Conservation (phyloP, 2,329 filamentous ascomycete species). For the Exophiala aquamarina region DNA sequence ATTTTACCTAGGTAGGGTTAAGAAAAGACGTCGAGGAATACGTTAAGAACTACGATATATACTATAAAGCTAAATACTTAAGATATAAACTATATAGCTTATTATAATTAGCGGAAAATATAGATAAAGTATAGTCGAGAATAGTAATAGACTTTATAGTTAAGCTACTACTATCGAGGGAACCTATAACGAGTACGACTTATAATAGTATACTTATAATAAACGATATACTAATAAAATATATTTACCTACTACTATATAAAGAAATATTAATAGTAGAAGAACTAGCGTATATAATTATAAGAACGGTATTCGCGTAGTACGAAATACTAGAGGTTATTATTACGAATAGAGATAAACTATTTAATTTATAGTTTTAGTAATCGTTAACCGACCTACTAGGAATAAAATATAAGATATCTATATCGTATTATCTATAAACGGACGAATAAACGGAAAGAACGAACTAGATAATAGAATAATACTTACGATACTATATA, state of each 20-base stretch:
- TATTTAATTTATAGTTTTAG: constrained; percentile 7
- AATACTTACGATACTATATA: constrained; percentile 6
- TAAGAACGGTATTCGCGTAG: constrained; percentile 4
- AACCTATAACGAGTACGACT: too few species aligned
- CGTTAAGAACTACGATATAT: too few species aligned
- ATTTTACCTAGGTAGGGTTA: too few species aligned
- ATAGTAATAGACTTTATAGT: too few species aligned
- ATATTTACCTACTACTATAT: constrained; percentile 3
- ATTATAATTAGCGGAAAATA: too few species aligned
- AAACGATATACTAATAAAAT: constrained; percentile 7
- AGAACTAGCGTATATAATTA: constrained; percentile 1
- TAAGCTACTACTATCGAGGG: too few species aligned
- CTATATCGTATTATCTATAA: constrained; percentile 2
- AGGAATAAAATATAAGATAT: constrained; percentile 7
- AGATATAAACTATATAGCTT: background rate
- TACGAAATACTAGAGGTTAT: constrained; percentile 3
- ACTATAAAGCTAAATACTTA: background rate
- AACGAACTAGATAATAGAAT: constrained; percentile 7
- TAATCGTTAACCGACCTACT: constrained; percentile 3
- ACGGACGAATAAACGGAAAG: constrained; percentile 1
- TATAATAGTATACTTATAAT: too few species aligned
- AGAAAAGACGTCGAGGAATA: too few species aligned
- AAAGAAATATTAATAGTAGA: background rate
- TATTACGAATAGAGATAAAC: constrained; percentile 6
- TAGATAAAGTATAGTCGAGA: too few species aligned